These are phyloP conservation scores for Lichtheimia hyalospora DNA, from an alignment of 371 early-diverging fungal genomes.

Conservation along the genomic window DNA sequence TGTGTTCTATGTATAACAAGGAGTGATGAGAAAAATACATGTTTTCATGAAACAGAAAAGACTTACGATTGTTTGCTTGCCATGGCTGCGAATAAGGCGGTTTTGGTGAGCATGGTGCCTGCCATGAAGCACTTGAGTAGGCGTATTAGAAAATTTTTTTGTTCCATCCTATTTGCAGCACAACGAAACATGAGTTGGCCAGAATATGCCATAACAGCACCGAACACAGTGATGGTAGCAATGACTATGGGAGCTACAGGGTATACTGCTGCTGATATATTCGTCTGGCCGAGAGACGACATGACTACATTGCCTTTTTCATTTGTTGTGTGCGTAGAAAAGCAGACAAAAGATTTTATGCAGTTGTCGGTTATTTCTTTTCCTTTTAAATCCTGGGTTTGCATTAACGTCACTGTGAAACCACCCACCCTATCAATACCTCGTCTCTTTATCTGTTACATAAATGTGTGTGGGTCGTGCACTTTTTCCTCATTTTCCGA, in stretches of 20 bases:
- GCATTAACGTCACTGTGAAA: too few relatives aligned
- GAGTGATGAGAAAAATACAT: neutral
- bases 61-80: neutral
- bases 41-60: too few relatives aligned
- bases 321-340: too few relatives aligned
- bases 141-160: slow-evolving; percentile 1
- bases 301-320: too few relatives aligned
- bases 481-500: too few relatives aligned
- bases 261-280: neutral
- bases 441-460: too few relatives aligned
- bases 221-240: neutral
- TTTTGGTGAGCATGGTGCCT: slow-evolving; percentile 3
- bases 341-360: too few relatives aligned
- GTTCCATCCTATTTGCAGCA: slow-evolving; percentile 3
- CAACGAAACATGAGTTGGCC: slow-evolving; percentile 7
- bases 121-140: slow-evolving; percentile 11
- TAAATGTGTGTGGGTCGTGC: too few relatives aligned
- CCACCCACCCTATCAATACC: too few relatives aligned
- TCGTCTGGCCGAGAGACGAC: too few relatives aligned
- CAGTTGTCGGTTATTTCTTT: too few relatives aligned
- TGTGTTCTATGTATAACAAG: neutral
- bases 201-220: slow-evolving; percentile 5
- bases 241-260: neutral
- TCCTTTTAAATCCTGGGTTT: too few relatives aligned
- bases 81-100: slow-evolving; percentile 8